Base-by-base conservation (phyloP, 768 basidiomycete species). In the Cystofilobasidium macerans region DNA sequence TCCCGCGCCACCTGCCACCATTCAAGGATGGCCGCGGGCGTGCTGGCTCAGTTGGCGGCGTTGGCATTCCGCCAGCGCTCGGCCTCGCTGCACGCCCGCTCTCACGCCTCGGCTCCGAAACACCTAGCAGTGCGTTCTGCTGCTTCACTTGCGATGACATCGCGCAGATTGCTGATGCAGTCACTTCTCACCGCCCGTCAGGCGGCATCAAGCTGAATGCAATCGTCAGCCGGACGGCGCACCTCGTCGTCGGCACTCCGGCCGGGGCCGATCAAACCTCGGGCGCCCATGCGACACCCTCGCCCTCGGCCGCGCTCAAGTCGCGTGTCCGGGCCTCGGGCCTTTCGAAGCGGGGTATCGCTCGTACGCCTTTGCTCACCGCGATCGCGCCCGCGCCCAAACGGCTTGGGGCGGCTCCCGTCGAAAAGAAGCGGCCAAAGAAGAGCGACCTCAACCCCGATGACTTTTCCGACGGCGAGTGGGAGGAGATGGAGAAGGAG, bases 401-500 rank as follows among this genome's bases (percentile, higher is more conserved):
- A 42, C 53, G 54, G 36, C 53, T 67, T 32, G 48, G 60, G 30
- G 28, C 65, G 26, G 40, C 60, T 13, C 65, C 65, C 5, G 65
- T 67, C 32, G 54, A 56, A 11, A 61, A 61, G 38, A 32, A 28
- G 26, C 38, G 32, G n/a, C 32, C 51, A 28, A 67, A 45, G 61
- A 67, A 67, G 33, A 43, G 65, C 11, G 65, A 67, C 35, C 38
- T 56, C 9, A 36, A 47, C 22, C 51, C 38, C 14, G 65, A 67
- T 8, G 59, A 67, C 42, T 61, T 40, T 32, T 53, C 51, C n/a
- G 59, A 61, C 33, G 65, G 60, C 26, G 65, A 67, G 51, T 67
- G 65, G 65, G 65, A 67, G 53, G 65, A 67, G 65, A 57, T 61
- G 51, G 48, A 61, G 59, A 54, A 45, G 32, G 65, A 59, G 51